These are phyloP conservation scores for Pleomassaria siparia DNA, from an alignment of 2,329 filamentous ascomycete species.

Conservation along the genomic window DNA sequence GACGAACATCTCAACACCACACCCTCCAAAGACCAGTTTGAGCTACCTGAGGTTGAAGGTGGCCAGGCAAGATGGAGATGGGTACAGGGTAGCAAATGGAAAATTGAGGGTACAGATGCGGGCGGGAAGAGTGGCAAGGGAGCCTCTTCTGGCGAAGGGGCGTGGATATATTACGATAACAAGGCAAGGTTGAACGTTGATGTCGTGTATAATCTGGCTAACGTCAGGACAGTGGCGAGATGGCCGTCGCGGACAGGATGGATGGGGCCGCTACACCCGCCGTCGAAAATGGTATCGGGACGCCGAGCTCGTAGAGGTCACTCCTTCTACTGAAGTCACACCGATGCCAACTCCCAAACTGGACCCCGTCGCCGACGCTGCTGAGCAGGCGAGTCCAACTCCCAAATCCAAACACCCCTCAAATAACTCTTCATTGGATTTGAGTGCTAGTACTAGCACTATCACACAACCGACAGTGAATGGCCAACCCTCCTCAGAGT, in stretches of 20 bases:
- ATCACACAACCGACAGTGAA: conserved; percentile 24
- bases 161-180: conserved; percentile 98
- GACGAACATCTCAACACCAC: conserved; percentile 90
- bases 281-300: conserved; percentile 95
- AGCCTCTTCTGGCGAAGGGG: conserved; percentile 52
- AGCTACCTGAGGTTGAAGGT: conserved; percentile 66
- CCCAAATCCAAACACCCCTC: conserved; percentile 18
- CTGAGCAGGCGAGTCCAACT: conserved; percentile 19
- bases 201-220: too few relatives aligned
- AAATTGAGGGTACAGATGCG: conserved; percentile 70
- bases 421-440: conserved; percentile 26
- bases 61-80: conserved; percentile 72
- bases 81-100: conserved; percentile 84
- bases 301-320: conserved; percentile 84
- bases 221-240: conserved; percentile 72
- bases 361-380: conserved; percentile 29
- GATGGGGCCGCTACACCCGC: conserved; percentile 92
- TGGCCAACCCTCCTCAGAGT: conserved; percentile 19
- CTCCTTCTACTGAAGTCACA: conserved; percentile 48
- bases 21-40: conserved; percentile 71
- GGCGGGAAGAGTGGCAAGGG: conserved; percentile 41
- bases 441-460: conserved; percentile 25
- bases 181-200: conserved; percentile 71
- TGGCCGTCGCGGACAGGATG: conserved; percentile 79
- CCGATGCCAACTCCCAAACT: conserved; percentile 45